Base-by-base conservation (phyloP, 1,284 basidiomycete genomes). In the Cryptococcus amylolentus region DNA sequence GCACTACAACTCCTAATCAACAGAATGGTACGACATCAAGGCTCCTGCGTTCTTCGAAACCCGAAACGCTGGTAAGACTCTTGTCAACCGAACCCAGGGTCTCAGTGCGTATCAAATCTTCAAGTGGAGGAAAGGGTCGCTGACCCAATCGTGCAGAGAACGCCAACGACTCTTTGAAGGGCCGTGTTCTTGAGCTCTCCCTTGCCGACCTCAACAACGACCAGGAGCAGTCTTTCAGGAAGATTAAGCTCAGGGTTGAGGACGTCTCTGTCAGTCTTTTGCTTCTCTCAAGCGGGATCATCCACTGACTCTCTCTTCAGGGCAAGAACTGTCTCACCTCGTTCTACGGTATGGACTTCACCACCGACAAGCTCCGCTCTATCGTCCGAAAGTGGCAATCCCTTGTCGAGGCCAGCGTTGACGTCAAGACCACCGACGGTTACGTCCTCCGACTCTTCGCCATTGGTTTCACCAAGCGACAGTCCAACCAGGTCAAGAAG, bases 311-410 rank as follows among this genome's bases (percentile, higher is more conserved):
- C 39, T n/a, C 9, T 3, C 49, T 42, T 51, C 88, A 97, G 82
- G 96, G 95, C 83, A 96, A 94, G 84, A 95, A 91, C 85, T 98
- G 94, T 84, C 85, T 98, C 57, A 98, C 96, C 80, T 97, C 95
- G 82, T 99, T 99, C 89, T 89, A 95, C 82, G 96, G 95, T 78
- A 98, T 99, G 96, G 91, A 96, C 83, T 98, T 99, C 83, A 98
- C 96, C 65, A 96, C 93, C 65, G 96, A 99, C 88, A 98, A 98
- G 83, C 88, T 98, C 68, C 93, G 96, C 65, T 98, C 96, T 57
- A 92, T 99, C 73, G 96, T 98, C 71, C 92, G 95, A 80, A 99
- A 98, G 83, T 99, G 96, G 96, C 96, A 98, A 82, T 87, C 93
- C 41, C 88, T 98, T 75, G 94, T 99, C 75, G 95, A 99, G 83